Evolutionary conservation across 2,329 filamentous ascomycete genomes (phyloP).

Genomic region (Leptosphaerulina australis): DNA sequence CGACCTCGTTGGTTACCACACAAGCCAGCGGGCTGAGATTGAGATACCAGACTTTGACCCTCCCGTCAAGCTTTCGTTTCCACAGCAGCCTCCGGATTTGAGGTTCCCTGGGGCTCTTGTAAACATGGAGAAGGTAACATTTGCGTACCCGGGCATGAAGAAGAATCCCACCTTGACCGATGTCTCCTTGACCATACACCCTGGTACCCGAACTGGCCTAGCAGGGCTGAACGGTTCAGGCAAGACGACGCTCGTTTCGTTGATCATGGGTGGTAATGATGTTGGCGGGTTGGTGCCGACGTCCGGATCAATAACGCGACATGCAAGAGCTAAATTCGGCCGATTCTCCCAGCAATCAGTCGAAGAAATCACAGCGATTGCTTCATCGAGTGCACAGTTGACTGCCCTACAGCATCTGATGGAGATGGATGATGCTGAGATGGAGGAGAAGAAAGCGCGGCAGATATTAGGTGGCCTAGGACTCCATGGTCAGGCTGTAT

Average conservation of each 20-base stretch:
- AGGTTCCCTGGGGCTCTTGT: conserved; percentile 77
- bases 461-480: conserved; percentile 71
- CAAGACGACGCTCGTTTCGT: conserved; percentile 77
- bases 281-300: conserved; percentile 57
- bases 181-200: conserved; percentile 71
- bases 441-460: conserved; percentile 71
- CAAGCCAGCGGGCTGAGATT: conserved; percentile 67
- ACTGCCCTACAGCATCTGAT: conserved; percentile 71
- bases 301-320: conserved; percentile 66
- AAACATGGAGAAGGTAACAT: conserved; percentile 71
- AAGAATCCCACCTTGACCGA: conserved; percentile 62
- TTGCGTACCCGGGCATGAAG: conserved; percentile 62
- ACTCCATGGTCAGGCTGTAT: conserved; percentile 71
- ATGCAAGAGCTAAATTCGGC: conserved; percentile 72
- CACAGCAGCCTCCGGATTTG: conserved; percentile 68
- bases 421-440: conserved; percentile 54
- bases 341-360: conserved; percentile 84
- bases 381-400: conserved; percentile 57
- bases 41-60: conserved; percentile 68
- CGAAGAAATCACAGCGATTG: conserved; percentile 67
- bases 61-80: conserved; percentile 63
- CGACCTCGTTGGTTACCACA: conserved; percentile 62
- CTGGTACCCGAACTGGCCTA: conserved; percentile 75
- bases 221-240: conserved; percentile 81
- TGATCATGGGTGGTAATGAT: conserved; percentile 64